These are phyloP conservation scores for Leishmania lainsoni DNA, from an alignment of 208 protist species.

Conservation along the genomic window DNA sequence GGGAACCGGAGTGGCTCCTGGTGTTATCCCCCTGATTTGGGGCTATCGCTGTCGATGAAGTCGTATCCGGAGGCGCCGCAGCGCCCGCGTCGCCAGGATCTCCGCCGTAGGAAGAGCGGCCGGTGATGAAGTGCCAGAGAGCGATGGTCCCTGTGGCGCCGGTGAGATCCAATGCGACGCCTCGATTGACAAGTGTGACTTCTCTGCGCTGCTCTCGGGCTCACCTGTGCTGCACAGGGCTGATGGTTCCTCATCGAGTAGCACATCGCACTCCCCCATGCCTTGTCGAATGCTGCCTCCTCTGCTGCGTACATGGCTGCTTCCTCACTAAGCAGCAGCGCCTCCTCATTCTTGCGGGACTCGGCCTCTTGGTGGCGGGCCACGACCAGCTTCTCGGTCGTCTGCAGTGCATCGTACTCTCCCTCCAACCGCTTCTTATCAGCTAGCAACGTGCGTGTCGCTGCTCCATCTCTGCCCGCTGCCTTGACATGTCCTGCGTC, in stretches of 20 bases:
- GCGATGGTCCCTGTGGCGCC: background rate
- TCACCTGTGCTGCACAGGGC: background rate
- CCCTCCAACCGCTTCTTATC: constrained; percentile 40
- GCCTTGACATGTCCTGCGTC: constrained; percentile 10
- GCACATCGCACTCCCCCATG: constrained; percentile 1
- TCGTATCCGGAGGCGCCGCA: background rate
- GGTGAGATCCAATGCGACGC: background rate
- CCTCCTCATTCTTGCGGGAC: constrained; percentile 24
- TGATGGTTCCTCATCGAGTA: background rate
- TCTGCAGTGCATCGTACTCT: constrained; percentile 41
- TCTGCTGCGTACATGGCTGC: constrained; percentile 24
- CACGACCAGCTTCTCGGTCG: constrained; percentile 46
- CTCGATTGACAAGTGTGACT: background rate
- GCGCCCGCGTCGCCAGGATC: background rate
- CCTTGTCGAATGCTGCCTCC: constrained; percentile 11
- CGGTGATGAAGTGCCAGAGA: background rate
- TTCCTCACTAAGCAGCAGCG: constrained; percentile 20
- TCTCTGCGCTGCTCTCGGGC: background rate
- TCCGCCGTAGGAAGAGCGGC: background rate
- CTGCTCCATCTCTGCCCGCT: constrained; percentile 20
- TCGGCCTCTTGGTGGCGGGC: constrained; percentile 32
- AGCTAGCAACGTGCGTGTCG: constrained; percentile 23
- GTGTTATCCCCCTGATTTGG: background rate
- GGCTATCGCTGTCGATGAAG: background rate
- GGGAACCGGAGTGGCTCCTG: background rate